Conservation (phyloP, 768 basidiomycete genomes). For the Russula sp. region DNA sequence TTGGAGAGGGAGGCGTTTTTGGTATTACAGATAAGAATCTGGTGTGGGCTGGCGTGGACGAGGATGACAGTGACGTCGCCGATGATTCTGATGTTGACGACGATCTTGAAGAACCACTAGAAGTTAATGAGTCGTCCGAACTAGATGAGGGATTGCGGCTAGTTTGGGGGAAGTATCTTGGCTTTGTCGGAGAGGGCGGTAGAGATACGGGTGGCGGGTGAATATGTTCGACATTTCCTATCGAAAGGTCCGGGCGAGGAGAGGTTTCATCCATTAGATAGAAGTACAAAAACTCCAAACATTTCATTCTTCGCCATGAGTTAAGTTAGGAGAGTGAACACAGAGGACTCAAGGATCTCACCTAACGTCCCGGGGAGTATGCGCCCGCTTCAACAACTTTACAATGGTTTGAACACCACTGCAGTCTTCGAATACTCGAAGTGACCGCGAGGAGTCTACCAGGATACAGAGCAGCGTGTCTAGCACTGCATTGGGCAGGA, state of each 20-base stretch:
- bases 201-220: slow-evolving; percentile 43
- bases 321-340: not conserved
- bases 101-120: slow-evolving; percentile 22
- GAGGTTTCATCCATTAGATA: slow-evolving; percentile 83
- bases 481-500: slow-evolving; percentile 54
- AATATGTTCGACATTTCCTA: slow-evolving; percentile 33
- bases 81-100: slow-evolving; percentile 31
- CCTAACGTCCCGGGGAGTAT: slow-evolving; percentile 86
- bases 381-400: slow-evolving; percentile 82
- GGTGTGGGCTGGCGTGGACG: slow-evolving; percentile 37
- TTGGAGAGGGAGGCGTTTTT: slow-evolving; percentile 22
- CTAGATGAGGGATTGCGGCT: slow-evolving; percentile 29
- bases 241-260: slow-evolving; percentile 29
- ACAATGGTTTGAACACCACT: slow-evolving; percentile 80
- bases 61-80: slow-evolving; percentile 36
- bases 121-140: slow-evolving; percentile 31
- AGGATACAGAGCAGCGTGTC: slow-evolving; percentile 85
- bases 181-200: slow-evolving; percentile 32
- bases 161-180: slow-evolving; percentile 24
- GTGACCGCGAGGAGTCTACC: slow-evolving; percentile 76
- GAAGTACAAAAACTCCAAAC: slow-evolving; percentile 92
- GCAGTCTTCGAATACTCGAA: slow-evolving; percentile 75
- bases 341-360: slow-evolving; percentile 38
- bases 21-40: not conserved
- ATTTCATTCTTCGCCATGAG: slow-evolving; percentile 75